Evolutionary conservation across 2,329 filamentous ascomycete species (phyloP), one percentile per base, ranked within the genome.

Genomic region (Ceratocystis colombiana): DNA sequence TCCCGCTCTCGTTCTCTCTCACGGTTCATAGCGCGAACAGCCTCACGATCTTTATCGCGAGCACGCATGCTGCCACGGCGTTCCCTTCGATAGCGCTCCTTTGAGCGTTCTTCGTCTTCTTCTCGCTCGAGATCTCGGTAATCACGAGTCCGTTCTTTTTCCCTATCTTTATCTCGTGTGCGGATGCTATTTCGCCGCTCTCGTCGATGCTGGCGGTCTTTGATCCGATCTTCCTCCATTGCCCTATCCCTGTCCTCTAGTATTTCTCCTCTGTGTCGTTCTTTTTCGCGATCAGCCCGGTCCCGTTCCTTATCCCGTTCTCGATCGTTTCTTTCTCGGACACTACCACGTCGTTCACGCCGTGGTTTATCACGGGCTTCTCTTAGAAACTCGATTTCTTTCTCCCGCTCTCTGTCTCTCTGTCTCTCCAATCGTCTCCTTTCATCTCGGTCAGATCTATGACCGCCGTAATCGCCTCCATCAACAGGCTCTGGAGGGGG

Each of bases 1-100:
- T 73, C 72, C 41, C 72, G 70, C 28, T 72, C 70, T 65, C 67
- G 50, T 17, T 62, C 37, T 4, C 41, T 41, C 12, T 63, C 61
- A 25, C 61, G 61, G 1, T 66, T 44, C 48, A 64, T 61, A n/a
- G 41, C 46, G 55, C 57, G 44, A n/a, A 65, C 63, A 12, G 66
- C 59, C 28, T 68, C 66, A 22, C 66, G 64, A 6, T 65, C 53
- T 30, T 65, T 65, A 20, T 68, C 67, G 3, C 63, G 64, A 5
- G 64, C 59, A 7, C 67, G 64, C 50, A 64, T 48, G 37, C 67
- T 68, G 15, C 67, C 61, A 15, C 67, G 67, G 55, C 67, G 67
- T 28, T 68, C 67, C 8, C 66, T 33, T 20, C 67, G 64, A 44
- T 61, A 61, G 30, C 67, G 67, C 28, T 65, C 64, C 45, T 65